phyloP scores from a whole-genome alignment of 1,284 basidiomycete species.

The Thecaphora frezii region DNA sequence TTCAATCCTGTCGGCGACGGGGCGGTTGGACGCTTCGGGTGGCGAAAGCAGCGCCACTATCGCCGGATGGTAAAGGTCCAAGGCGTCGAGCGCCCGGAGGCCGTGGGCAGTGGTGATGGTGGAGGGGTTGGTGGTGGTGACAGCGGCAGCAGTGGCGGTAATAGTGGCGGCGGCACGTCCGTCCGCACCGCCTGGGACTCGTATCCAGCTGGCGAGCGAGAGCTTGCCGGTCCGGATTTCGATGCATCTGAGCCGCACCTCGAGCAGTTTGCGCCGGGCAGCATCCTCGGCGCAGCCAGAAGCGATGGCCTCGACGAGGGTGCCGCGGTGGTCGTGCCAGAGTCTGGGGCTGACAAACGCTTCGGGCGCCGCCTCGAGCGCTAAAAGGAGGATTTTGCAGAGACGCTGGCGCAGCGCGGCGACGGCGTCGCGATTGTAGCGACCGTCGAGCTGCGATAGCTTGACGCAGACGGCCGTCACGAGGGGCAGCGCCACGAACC shows the following conservation, averaged over 20 bases:
- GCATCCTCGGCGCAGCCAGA: neutral
- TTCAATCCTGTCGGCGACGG: slow-evolving; percentile 58
- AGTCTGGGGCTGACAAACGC: slow-evolving; percentile 70
- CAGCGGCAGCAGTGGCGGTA: no score
- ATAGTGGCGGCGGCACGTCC: no score
- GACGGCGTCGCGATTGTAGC: slow-evolving; percentile 12
- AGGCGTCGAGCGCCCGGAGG: slow-evolving; percentile 27
- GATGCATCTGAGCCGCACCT: neutral
- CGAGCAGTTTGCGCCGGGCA: neutral
- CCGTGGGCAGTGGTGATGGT: neutral
- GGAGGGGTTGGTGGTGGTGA: no score
- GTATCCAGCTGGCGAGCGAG: neutral
- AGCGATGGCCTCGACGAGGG: slow-evolving; percentile 2
- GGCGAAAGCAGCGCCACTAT: neutral
- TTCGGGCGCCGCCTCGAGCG: slow-evolving; percentile 62
- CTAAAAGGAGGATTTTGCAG: slow-evolving; percentile 22
- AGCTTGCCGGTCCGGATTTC: neutral
- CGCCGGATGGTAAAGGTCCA: slow-evolving; percentile 3
- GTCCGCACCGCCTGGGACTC: no score
- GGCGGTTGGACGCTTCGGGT: neutral
- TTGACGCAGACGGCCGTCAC: slow-evolving; percentile 17
- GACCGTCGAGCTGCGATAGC: slow-evolving; percentile 15
- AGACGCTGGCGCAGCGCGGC: slow-evolving; percentile 19
- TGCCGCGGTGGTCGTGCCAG: slow-evolving; percentile 22
- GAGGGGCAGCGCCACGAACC: slow-evolving; percentile 23